Conservation (phyloP, 164 flowering plant genomes). For the Dillenia suffruticosa region DNA sequence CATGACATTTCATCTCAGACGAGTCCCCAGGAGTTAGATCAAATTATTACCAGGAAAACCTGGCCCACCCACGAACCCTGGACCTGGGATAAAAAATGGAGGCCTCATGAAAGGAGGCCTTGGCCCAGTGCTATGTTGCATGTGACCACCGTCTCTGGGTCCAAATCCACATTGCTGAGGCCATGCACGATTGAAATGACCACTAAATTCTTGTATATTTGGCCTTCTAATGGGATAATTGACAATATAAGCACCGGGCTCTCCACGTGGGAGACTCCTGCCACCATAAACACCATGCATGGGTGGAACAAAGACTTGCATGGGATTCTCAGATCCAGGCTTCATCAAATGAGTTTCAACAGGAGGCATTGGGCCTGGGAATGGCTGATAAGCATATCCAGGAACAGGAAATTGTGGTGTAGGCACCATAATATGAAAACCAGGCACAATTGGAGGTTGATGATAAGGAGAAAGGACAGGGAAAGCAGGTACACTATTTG, state of each 20-base stretch:
- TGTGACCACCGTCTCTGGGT: constrained; percentile 39
- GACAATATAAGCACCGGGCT: constrained; percentile 37
- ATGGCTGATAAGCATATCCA: constrained; percentile 59
- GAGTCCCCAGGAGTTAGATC: background rate
- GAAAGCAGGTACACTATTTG: constrained; percentile 50
- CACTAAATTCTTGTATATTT: constrained; percentile 48
- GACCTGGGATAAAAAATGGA: constrained; percentile 51
- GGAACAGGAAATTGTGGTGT: constrained; percentile 47
- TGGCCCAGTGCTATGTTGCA: constrained; percentile 58
- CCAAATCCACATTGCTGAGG: constrained; percentile 46
- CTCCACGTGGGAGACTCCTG: constrained; percentile 43
- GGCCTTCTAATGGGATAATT: constrained; percentile 47
- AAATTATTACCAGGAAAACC: constrained; percentile 52
- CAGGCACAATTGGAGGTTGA: constrained; percentile 46
- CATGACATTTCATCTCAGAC: no score
- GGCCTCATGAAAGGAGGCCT: constrained; percentile 56
- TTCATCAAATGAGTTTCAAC: constrained; percentile 37
- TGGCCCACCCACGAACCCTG: constrained; percentile 66
- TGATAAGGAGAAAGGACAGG: constrained; percentile 46
- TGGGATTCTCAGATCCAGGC: constrained; percentile 40
- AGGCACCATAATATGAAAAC: constrained; percentile 50
- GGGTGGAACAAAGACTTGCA: constrained; percentile 51
- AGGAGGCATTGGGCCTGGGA: constrained; percentile 42
- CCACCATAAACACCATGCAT: constrained; percentile 37
- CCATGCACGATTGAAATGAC: constrained; percentile 46